Evolutionary conservation across 371 early-diverging fungal genomes (phyloP).

Genomic region (Dichotomocladium elegans): DNA sequence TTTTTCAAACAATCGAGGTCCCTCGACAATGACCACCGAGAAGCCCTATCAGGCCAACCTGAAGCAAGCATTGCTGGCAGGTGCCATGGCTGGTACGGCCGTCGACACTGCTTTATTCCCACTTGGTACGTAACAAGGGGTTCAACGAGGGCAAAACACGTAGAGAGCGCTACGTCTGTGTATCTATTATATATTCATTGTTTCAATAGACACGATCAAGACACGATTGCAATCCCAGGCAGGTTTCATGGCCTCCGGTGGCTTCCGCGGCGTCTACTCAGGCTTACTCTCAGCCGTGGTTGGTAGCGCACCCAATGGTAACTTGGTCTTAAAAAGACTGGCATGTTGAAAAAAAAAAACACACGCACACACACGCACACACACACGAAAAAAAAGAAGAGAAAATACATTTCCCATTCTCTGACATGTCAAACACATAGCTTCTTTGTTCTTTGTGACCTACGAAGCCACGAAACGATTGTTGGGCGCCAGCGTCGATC

Average conservation of each 20-base stretch:
- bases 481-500: slow-evolving; percentile 28
- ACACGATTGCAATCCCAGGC: slow-evolving; percentile 84
- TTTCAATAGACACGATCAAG: slow-evolving; percentile 80
- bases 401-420: not conserved
- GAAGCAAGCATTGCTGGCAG: slow-evolving; percentile 60
- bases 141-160: too few relatives aligned
- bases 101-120: slow-evolving; percentile 90
- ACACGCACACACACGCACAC: too few relatives aligned
- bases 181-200: not conserved
- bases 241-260: slow-evolving; percentile 88
- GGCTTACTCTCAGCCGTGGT: slow-evolving; percentile 90
- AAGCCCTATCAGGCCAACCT: slow-evolving; percentile 29
- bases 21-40: slow-evolving; percentile 7
- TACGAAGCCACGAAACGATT: slow-evolving; percentile 80
- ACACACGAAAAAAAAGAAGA: too few relatives aligned
- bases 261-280: slow-evolving; percentile 88
- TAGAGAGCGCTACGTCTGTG: too few relatives aligned
- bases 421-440: slow-evolving; percentile 34
- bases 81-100: slow-evolving; percentile 78
- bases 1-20: not conserved
- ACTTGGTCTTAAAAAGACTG: not conserved
- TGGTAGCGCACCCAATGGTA: slow-evolving; percentile 92
- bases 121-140: slow-evolving; percentile 45
- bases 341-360: too few relatives aligned
- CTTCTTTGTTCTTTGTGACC: slow-evolving; percentile 88